phyloP scores from a whole-genome alignment of 2,329 filamentous ascomycete genomes.

The Ophiostoma ulmi region DNA sequence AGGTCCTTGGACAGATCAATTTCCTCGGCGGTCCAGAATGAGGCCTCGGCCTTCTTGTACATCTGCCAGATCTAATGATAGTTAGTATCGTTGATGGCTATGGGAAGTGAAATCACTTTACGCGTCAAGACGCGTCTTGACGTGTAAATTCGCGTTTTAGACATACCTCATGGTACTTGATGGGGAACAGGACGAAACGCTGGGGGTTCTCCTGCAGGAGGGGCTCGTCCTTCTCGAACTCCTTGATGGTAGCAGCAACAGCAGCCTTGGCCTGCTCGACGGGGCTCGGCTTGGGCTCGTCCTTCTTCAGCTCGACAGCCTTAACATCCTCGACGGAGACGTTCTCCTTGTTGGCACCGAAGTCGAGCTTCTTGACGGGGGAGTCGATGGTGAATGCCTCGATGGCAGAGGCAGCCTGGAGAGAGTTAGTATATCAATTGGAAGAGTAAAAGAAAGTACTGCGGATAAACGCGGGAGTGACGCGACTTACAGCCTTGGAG shows the following conservation, averaged over 20 bases:
- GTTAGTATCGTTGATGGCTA: constrained; percentile 21
- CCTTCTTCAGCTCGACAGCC: constrained; percentile 46
- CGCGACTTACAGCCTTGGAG: constrained; percentile 34
- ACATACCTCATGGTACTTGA: constrained; percentile 96
- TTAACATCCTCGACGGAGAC: constrained; percentile 46
- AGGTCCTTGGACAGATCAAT: constrained; percentile 98
- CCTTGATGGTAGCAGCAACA: constrained; percentile 52
- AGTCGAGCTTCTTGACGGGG: constrained; percentile 83
- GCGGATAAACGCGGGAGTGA: constrained; percentile 23
- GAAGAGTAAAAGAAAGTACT: not conserved
- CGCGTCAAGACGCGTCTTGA: constrained; percentile 50
- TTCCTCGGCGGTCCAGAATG: constrained; percentile 99
- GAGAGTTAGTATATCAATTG: constrained; percentile 32
- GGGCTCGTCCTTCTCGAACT: constrained; percentile 76
- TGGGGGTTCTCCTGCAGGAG: constrained; percentile 92
- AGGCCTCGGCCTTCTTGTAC: constrained; percentile 99
- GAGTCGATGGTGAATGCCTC: constrained; percentile 90
- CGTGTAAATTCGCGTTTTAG: constrained; percentile 34
- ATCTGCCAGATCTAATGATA: constrained; percentile 91
- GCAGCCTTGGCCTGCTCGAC: constrained; percentile 41
- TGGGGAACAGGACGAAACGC: constrained; percentile 95
- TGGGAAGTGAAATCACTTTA: constrained; percentile 49
- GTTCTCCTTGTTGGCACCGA: constrained; percentile 81
- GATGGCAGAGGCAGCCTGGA: constrained; percentile 77
- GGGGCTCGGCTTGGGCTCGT: constrained; percentile 49